Conservation (phyloP, 257 asterid species). For the Ligustrum vulgare region DNA sequence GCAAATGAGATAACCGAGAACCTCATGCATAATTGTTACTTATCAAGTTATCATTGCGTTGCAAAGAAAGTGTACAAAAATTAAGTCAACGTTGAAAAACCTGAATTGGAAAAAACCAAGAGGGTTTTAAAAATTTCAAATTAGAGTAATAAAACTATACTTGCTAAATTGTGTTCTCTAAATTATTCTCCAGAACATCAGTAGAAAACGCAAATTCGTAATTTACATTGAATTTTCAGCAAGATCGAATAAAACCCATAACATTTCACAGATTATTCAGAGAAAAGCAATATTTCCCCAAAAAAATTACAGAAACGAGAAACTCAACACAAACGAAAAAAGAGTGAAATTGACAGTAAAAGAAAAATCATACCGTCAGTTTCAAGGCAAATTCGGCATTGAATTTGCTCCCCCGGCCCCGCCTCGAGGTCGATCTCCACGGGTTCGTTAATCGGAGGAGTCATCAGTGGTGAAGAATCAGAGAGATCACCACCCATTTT, state of each 20-base stretch:
- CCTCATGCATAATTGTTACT: too few relatives aligned
- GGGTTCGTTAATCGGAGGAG: constrained; percentile 66
- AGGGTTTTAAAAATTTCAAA: background rate
- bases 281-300: background rate
- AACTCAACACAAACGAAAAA: constrained; percentile 3
- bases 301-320: background rate
- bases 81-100: background rate
- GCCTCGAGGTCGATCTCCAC: constrained; percentile 93
- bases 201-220: background rate
- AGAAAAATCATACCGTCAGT: constrained; percentile 59
- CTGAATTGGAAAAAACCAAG: background rate
- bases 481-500: constrained; percentile 53
- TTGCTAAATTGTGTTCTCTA: background rate
- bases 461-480: constrained; percentile 66
- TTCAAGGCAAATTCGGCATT: constrained; percentile 97
- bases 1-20: background rate
- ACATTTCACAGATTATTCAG: constrained; percentile 5
- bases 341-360: background rate
- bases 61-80: background rate
- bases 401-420: constrained; percentile 92
- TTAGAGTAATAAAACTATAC: background rate
- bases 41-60: background rate
- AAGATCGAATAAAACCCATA: constrained; percentile 8
- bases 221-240: constrained; percentile 11
- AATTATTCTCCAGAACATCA: background rate